phyloP scores from a whole-genome alignment of 75 land plant species.

The Pinus tabuliformis region DNA sequence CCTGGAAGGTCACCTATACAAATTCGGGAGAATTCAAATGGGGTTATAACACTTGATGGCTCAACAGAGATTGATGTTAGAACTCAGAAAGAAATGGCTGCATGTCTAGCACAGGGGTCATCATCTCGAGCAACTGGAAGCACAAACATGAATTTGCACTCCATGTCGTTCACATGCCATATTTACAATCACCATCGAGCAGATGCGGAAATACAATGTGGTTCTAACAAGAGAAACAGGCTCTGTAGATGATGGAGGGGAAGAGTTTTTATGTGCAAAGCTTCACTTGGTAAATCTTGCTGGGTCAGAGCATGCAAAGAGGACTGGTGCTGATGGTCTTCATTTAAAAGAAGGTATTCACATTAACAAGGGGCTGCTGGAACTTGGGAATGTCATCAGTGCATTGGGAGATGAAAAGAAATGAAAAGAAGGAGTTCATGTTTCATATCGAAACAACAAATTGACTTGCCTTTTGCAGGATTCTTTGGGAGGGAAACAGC shows the following conservation, averaged over 20 bases:
- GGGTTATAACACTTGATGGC: too few species aligned
- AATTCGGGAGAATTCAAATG: too few species aligned
- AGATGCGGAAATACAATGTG: conserved; percentile 72
- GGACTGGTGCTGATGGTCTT: conserved; percentile 96
- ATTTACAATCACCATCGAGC: conserved; percentile 97
- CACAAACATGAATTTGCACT: too few species aligned
- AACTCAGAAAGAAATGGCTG: too few species aligned
- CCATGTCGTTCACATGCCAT: conserved; percentile 99
- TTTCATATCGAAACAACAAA: conserved; percentile 98
- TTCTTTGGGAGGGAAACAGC: too few species aligned
- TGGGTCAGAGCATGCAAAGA: conserved; percentile 96
- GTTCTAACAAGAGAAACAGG: conserved; percentile 22
- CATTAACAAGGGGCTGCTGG: conserved; percentile 94
- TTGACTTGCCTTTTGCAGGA: conserved; percentile 97
- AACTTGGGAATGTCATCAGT: conserved; percentile 99
- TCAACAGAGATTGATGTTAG: too few species aligned
- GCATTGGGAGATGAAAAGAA: conserved; percentile 99
- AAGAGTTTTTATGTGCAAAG: conserved; percentile 97
- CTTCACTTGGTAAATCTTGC: conserved; percentile 98
- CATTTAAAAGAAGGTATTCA: conserved; percentile 99
- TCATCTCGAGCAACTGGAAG: too few species aligned
- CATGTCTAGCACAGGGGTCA: too few species aligned
- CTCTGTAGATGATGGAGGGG: conserved; percentile 49
- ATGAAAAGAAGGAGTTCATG: conserved; percentile 96
- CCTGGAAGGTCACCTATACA: too few species aligned